Conservation (phyloP, 1,284 basidiomycete genomes). For the Microbotryomycetes sp. region DNA sequence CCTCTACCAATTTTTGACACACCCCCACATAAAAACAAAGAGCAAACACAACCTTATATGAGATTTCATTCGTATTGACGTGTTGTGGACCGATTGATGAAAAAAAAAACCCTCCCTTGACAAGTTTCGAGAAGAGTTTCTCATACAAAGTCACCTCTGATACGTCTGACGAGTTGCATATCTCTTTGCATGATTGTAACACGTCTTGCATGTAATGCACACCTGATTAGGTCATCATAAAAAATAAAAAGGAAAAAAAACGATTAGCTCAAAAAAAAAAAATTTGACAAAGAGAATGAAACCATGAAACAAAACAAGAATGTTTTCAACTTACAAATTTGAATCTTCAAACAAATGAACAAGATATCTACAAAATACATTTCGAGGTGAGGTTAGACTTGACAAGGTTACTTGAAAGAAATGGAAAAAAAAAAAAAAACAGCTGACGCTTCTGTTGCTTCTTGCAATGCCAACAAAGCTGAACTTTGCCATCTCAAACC, state of each 20-base stretch:
- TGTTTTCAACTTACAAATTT: constrained; percentile 53
- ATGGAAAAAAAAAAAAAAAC: not conserved
- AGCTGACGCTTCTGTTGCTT: constrained; percentile 82
- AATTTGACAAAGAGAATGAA: not conserved
- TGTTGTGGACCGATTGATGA: too few species aligned
- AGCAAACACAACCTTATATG: too few species aligned
- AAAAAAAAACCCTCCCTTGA: too few species aligned
- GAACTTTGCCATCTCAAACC: constrained; percentile 86
- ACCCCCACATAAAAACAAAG: too few species aligned
- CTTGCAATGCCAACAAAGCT: constrained; percentile 82
- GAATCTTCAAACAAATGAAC: constrained; percentile 95
- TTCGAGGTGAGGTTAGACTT: not conserved
- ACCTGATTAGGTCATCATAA: constrained; percentile 62
- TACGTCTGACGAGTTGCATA: constrained; percentile 88
- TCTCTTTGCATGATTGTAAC: constrained; percentile 98
- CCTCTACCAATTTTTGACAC: too few species aligned
- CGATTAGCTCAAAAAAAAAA: not conserved
- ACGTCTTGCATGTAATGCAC: constrained; percentile 95
- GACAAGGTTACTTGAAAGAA: not conserved
- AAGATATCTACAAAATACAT: constrained; percentile 44
- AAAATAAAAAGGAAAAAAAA: too few species aligned
- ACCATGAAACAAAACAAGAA: not conserved
- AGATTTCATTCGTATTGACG: too few species aligned
- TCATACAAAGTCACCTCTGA: constrained; percentile 59
- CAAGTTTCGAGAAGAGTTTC: too few species aligned